Evolutionary conservation across 305 asterid genomes (phyloP), one percentile per base, ranked within the genome.

Genomic region (Nicotiana rustica): DNA sequence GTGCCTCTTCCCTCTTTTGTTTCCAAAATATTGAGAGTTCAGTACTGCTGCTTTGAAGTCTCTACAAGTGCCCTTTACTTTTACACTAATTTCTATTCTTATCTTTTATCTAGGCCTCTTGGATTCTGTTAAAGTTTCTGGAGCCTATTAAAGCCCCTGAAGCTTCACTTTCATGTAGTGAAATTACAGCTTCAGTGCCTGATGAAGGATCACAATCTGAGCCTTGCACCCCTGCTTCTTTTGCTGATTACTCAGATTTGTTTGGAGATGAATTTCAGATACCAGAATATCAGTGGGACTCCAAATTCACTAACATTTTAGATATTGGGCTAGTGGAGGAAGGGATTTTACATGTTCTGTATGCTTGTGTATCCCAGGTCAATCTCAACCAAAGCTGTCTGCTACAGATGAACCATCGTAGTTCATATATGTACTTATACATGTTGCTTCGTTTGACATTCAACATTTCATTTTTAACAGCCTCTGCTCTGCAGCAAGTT

Each of bases 361-460:
- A 91, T 87, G 99, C 97, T 84, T 95, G 92, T 90, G 93, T 97
- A 67, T 92, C 98, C 84, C 98, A 92, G 99, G 99, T 96, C 83
- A 78, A 94, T 88, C 83, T 71, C 84, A 84, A 41, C 67, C 44
- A 47, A 41, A 56, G n/a, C 8, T 56, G 59, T 47, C 78, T 49
- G 77, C 66, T 52, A 36, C 38, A 10, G 25, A 52, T 55, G 52
- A 73, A 75, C 47, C 64, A 15, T 10, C 15, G 10, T 55, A 75
- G 41, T 75, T 41, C 65, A 75, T 25, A 12, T 5, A 41, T 75
- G 64, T 15, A 75, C 19, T 75, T 21, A 25, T 73, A 52, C 59
- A 52, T 52, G 80, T 52, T 75, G 17, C 80, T 29, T 83, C 68
- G 52, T 76, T 79, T 68, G 82, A 68, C 65, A 67, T 76, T 78